Conservation (phyloP, 2,329 filamentous ascomycete species). For the Decorospora gaudefroyi region DNA sequence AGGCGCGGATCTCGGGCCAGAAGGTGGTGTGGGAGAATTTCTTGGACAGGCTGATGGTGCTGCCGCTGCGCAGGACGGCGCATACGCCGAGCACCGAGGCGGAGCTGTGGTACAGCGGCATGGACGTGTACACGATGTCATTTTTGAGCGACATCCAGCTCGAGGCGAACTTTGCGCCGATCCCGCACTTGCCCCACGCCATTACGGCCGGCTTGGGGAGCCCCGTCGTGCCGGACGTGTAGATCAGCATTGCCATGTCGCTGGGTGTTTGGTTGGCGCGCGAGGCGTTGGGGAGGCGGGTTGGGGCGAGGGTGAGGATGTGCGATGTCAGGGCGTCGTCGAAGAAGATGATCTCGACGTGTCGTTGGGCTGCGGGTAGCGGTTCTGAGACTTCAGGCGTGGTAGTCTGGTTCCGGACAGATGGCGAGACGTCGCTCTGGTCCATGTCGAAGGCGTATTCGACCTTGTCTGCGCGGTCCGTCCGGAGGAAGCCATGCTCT, state of each 20-base stretch:
- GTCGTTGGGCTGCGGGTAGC: conserved; percentile 18
- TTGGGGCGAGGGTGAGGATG: conserved; percentile 36
- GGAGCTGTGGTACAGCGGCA: conserved; percentile 48
- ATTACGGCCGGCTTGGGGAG: conserved; percentile 46
- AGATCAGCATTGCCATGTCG: conserved; percentile 47
- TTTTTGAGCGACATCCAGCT: conserved; percentile 35
- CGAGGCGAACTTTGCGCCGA: conserved; percentile 24
- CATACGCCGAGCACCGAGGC: conserved; percentile 40
- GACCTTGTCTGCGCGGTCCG: conserved; percentile 14
- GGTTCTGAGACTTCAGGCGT: conserved; percentile 16
- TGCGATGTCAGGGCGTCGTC: conserved; percentile 32
- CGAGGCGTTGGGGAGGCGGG: conserved; percentile 36
- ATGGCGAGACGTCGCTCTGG: conserved; percentile 22
- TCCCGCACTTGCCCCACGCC: conserved; percentile 33
- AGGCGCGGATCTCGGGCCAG: conserved; percentile 45
- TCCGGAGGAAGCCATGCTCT: conserved; percentile 36
- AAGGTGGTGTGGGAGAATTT: conserved; percentile 47
- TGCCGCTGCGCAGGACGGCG: conserved; percentile 33
- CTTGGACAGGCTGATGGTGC: conserved; percentile 35
- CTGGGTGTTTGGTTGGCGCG: conserved; percentile 30
- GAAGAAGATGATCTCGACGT: conserved; percentile 41
- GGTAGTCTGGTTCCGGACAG: conserved; percentile 26
- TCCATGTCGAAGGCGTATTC: conserved; percentile 35
- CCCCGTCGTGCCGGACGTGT: conserved; percentile 47
- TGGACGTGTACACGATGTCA: conserved; percentile 46